Conservation (phyloP, 2,329 filamentous ascomycete species). For the Trichoderma semiorbis region DNA sequence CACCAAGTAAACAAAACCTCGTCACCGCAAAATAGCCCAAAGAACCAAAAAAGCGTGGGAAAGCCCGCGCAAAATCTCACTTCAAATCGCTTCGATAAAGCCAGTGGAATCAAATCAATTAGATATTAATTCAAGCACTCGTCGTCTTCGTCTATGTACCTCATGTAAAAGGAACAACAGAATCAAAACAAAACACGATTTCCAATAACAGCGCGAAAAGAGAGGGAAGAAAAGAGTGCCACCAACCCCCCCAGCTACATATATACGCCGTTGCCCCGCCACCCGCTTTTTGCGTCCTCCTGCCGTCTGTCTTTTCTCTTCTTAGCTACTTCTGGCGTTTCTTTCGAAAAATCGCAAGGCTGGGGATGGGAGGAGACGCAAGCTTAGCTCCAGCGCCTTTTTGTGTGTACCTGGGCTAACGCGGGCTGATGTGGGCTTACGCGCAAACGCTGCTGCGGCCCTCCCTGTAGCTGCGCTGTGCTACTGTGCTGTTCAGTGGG, state of each 20-base stretch:
- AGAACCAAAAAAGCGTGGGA: not conserved
- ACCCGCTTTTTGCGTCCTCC: constrained; percentile 34
- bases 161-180: not conserved
- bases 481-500: constrained; percentile 1
- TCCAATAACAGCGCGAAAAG: not conserved
- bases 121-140: not conserved
- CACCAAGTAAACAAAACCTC: not conserved
- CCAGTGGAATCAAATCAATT: not conserved
- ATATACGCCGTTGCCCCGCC: constrained; percentile 49
- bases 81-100: not conserved
- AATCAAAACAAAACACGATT: too few relatives aligned
- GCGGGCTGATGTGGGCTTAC: constrained; percentile 4
- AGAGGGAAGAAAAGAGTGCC: not conserved
- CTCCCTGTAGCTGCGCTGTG: not conserved
- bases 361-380: constrained; percentile 23
- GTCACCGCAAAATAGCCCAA: constrained; percentile 8
- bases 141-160: not conserved
- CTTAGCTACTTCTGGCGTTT: not conserved
- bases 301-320: not conserved
- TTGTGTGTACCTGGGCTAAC: constrained; percentile 4
- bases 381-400: not conserved
- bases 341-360: constrained; percentile 31
- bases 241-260: constrained; percentile 29
- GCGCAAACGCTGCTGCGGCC: not conserved
- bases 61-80: not conserved